Percentiles rank a stretch among this genome's conserved stretches.
These are phyloP conservation scores for Lachnellula hyalina DNA, from an alignment of 2,329 filamentous ascomycete species.

Conservation along the genomic window DNA sequence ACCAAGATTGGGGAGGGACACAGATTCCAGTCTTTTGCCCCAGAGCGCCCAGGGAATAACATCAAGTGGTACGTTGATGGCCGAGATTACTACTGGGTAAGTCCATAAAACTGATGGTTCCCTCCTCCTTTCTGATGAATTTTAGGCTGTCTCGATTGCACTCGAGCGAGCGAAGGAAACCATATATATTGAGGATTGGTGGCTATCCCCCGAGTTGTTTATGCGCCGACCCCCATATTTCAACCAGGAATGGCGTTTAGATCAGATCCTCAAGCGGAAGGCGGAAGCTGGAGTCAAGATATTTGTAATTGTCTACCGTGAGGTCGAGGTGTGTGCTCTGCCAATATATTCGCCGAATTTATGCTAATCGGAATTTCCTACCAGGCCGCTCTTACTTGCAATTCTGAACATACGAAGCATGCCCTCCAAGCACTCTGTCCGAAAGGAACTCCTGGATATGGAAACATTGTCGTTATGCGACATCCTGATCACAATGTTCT, in stretches of 20 bases:
- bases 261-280: conserved; percentile 78
- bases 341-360: not conserved
- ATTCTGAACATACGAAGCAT: conserved; percentile 88
- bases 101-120: conserved; percentile 2
- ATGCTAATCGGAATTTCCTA: conserved; percentile 35
- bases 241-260: conserved; percentile 81
- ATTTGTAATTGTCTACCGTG: conserved; percentile 87
- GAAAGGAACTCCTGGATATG: conserved; percentile 72
- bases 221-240: conserved; percentile 75
- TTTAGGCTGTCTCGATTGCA: conserved; percentile 71
- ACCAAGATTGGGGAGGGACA: conserved; percentile 65
- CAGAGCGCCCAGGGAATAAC: conserved; percentile 76
- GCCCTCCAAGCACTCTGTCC: conserved; percentile 75
- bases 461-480: conserved; percentile 83
- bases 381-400: conserved; percentile 77
- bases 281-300: conserved; percentile 94
- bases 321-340: conserved; percentile 37
- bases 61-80: conserved; percentile 98
- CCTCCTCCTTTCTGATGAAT: not conserved
- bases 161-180: conserved; percentile 86
- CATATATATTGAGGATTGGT: conserved; percentile 97
- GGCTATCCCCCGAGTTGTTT: conserved; percentile 86
- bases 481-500: conserved; percentile 95
- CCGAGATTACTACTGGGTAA: conserved; percentile 83
- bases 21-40: conserved; percentile 86